Conservation (phyloP, 2,329 filamentous ascomycete genomes). For the Trichophyton mentagrophytes region DNA sequence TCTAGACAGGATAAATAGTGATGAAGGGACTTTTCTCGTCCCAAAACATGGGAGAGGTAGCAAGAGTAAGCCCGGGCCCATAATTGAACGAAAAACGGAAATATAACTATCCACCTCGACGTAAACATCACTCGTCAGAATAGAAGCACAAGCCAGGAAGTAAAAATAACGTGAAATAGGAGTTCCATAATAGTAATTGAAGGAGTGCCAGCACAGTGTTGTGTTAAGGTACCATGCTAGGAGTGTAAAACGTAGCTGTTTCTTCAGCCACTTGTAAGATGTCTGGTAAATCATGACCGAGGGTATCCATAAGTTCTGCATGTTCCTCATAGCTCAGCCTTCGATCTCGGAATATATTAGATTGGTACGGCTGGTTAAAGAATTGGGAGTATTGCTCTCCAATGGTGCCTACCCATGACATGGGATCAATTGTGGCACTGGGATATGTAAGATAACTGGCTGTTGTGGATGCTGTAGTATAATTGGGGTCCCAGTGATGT, state of each 20-base stretch:
- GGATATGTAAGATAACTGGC: constrained; percentile 25
- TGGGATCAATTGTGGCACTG: constrained; percentile 26
- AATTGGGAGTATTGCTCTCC: constrained; percentile 38
- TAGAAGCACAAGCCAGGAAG: too few species aligned
- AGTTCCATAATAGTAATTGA: not conserved
- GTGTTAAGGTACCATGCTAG: not conserved
- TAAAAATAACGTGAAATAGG: not conserved
- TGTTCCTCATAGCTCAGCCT: constrained; percentile 68
- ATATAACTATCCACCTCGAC: not conserved
- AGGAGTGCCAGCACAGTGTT: not conserved
- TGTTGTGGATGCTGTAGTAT: constrained; percentile 27
- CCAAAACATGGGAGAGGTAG: not conserved
- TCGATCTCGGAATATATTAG: constrained; percentile 46
- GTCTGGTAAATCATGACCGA: constrained; percentile 48
- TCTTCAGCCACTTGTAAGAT: constrained; percentile 29
- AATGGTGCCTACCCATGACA: constrained; percentile 29
- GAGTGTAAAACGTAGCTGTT: constrained; percentile 31
- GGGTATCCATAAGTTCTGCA: constrained; percentile 64
- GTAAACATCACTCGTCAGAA: not conserved
- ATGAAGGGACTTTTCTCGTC: not conserved
- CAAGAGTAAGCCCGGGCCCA: not conserved
- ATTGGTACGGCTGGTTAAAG: constrained; percentile 34
- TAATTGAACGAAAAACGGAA: not conserved
- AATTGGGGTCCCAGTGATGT: constrained; percentile 32
- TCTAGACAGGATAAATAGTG: not conserved